Conservation (phyloP, 1,284 basidiomycete species). For the Naganishia albida region DNA sequence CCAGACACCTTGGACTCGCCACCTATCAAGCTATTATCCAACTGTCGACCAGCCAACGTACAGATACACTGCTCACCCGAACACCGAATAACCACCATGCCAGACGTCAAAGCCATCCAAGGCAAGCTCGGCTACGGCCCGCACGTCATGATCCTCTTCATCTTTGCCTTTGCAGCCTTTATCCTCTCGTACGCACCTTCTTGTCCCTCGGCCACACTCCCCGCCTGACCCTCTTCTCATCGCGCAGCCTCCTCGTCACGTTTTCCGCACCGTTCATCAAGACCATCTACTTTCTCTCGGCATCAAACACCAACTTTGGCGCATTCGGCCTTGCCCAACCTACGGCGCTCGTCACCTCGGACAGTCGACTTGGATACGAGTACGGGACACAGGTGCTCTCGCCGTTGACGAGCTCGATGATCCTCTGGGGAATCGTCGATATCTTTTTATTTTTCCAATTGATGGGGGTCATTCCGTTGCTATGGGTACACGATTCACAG, state of each 20-base stretch:
- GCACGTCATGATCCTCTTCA: slow-evolving; percentile 48
- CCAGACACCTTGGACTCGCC: background rate
- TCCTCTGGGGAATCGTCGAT: slow-evolving; percentile 46
- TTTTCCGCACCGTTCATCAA: slow-evolving; percentile 51
- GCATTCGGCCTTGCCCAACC: slow-evolving; percentile 49
- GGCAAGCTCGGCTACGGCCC: slow-evolving; percentile 43
- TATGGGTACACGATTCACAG: slow-evolving; percentile 45
- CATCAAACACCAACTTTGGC: slow-evolving; percentile 42
- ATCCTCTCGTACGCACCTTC: slow-evolving; percentile 42
- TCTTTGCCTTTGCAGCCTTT: slow-evolving; percentile 41
- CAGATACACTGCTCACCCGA: background rate
- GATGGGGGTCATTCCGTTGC: slow-evolving; percentile 44
- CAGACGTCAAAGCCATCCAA: slow-evolving; percentile 29
- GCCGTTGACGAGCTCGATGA: slow-evolving; percentile 48
- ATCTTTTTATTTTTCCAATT: slow-evolving; percentile 46
- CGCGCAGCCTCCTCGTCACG: slow-evolving; percentile 45
- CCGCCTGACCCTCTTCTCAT: background rate
- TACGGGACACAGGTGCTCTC: slow-evolving; percentile 46
- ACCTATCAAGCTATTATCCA: too few species aligned
- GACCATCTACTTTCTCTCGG: slow-evolving; percentile 44
- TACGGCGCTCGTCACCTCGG: slow-evolving; percentile 27
- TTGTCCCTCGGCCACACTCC: background rate
- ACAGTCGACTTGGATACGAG: slow-evolving; percentile 42
- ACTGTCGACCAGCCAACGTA: too few species aligned
- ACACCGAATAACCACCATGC: slow-evolving; percentile 1